Percentiles rank a stretch among this genome's conserved stretches.
These are phyloP conservation scores for Lyophyllum shimeji DNA, from an alignment of 768 basidiomycete genomes.

Conservation along the genomic window DNA sequence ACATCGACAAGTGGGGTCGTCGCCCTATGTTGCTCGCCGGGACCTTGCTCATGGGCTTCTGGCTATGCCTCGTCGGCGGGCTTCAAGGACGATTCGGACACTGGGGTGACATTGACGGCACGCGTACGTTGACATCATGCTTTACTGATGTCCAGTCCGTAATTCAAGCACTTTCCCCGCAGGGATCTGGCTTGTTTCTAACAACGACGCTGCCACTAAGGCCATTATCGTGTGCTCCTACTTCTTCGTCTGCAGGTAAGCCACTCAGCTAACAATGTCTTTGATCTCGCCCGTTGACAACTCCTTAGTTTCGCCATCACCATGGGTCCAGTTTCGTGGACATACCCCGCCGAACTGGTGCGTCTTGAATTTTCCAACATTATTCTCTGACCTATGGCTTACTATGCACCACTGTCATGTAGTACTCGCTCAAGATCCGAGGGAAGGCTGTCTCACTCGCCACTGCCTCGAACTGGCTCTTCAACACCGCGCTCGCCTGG, in stretches of 20 bases:
- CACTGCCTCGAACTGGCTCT: conserved; percentile 60
- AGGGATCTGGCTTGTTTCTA: conserved; percentile 52
- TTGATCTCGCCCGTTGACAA: neutral
- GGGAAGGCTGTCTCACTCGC: conserved; percentile 56
- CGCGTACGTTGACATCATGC: neutral
- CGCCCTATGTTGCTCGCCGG: conserved; percentile 72
- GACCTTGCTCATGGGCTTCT: conserved; percentile 70
- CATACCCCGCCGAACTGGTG: conserved; percentile 68
- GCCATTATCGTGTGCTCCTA: conserved; percentile 79
- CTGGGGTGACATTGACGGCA: conserved; percentile 51
- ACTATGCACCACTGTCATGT: too few species aligned
- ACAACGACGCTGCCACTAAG: conserved; percentile 56
- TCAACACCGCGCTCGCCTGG: conserved; percentile 75
- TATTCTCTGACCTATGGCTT: too few species aligned
- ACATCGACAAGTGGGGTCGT: conserved; percentile 80
- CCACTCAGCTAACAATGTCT: neutral
- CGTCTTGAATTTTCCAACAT: conserved; percentile 5
- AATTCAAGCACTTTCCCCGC: neutral
- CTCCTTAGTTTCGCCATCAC: conserved; percentile 57
- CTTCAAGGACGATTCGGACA: conserved; percentile 66
- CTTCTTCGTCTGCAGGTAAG: conserved; percentile 63
- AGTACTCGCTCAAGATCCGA: conserved; percentile 63
- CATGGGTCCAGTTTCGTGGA: conserved; percentile 78
- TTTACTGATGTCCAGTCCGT: neutral
- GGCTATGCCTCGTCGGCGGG: conserved; percentile 75